Evolutionary conservation across 768 basidiomycete genomes (phyloP).

Genomic region (Lactifluus volemus): DNA sequence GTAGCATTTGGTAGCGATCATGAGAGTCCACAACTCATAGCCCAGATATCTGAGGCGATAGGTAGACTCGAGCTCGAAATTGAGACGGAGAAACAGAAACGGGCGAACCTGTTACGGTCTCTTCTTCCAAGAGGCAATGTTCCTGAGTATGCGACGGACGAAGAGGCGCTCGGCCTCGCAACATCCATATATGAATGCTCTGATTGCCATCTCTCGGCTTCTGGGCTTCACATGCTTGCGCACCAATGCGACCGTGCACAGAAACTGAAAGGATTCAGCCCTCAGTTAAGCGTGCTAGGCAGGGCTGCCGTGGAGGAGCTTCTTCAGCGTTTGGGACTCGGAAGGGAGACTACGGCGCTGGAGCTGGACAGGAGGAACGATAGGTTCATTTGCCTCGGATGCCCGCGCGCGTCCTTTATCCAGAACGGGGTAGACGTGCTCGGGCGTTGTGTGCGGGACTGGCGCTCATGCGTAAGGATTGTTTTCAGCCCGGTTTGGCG

Average conservation of each 20-base stretch:
- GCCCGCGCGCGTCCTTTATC: neutral
- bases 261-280: neutral
- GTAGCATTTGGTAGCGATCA: neutral
- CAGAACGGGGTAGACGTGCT: constrained; percentile 1
- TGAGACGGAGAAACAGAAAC: neutral
- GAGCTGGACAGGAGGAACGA: constrained; percentile 11
- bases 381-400: constrained; percentile 2
- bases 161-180: neutral
- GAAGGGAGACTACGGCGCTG: neutral
- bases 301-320: neutral
- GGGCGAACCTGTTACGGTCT: neutral
- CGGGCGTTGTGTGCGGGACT: constrained; percentile 4
- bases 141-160: neutral
- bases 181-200: constrained; percentile 7
- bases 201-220: neutral
- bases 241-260: neutral
- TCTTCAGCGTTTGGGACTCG: neutral
- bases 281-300: neutral
- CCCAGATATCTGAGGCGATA: neutral
- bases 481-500: neutral
- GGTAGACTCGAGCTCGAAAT: neutral
- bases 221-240: constrained; percentile 8
- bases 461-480: constrained; percentile 13
- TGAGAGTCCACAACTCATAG: neutral
- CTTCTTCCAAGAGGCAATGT: neutral